phyloP scores from a whole-genome alignment of 1,284 basidiomycete species.

The Leccinum subrobustum region DNA sequence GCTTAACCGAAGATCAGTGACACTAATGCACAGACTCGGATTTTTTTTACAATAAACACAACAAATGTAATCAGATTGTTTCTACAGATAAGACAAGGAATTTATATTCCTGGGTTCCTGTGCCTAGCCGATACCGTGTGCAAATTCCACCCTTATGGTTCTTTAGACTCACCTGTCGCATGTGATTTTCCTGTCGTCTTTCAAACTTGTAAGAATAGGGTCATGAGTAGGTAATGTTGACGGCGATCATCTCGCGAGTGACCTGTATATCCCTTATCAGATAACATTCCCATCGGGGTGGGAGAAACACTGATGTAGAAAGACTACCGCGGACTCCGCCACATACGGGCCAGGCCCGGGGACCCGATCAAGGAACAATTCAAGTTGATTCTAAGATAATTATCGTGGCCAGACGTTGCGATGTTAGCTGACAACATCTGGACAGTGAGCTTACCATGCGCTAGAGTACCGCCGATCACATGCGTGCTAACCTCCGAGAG shows the following conservation, averaged over 20 bases:
- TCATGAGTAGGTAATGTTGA: not conserved
- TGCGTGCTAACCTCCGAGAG: not conserved
- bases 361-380: not conserved
- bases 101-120: not conserved
- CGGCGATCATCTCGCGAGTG: not conserved
- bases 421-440: not conserved
- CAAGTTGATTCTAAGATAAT: not conserved
- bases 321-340: not conserved
- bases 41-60: no score
- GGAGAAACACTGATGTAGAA: not conserved
- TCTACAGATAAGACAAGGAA: no score
- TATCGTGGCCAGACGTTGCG: not conserved
- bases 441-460: not conserved
- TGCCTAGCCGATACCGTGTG: not conserved
- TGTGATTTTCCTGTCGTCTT: not conserved
- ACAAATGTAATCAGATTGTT: no score
- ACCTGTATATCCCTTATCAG: not conserved
- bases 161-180: not conserved
- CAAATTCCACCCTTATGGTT: not conserved
- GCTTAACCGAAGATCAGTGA: no score
- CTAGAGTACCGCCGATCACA: not conserved
- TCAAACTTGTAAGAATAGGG: not conserved
- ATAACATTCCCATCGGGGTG: not conserved
- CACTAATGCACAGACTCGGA: no score
- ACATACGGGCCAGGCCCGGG: not conserved